A percentile compares a stretch with the other conserved stretches of the same genome.
phyloP scores from a whole-genome alignment of 2,329 filamentous ascomycete species.

The Phyllosticta capitalensis region DNA sequence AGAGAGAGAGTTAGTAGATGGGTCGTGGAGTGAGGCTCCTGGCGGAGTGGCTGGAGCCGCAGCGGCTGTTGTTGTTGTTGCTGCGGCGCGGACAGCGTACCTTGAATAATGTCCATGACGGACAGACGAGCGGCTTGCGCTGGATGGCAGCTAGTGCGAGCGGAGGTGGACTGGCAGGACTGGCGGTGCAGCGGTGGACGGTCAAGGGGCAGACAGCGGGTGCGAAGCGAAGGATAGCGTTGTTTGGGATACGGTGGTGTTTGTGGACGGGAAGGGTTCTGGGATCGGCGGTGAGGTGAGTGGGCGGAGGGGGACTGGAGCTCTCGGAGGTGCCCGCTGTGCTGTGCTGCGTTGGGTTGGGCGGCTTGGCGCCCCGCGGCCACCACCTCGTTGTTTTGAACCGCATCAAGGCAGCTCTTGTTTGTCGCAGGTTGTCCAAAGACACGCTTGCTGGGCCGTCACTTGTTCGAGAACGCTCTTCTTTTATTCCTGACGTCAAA shows the following conservation, averaged over 20 bases:
- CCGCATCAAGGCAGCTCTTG: background rate
- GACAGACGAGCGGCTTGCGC: no score
- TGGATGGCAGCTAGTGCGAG: background rate
- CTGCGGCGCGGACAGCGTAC: background rate
- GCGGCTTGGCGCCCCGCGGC: background rate
- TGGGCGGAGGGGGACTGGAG: background rate
- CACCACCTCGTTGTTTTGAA: no score
- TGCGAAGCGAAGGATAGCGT: background rate
- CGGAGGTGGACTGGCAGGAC: background rate
- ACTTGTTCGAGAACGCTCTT: background rate
- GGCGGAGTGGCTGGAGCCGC: no score
- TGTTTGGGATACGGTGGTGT: constrained; percentile 4
- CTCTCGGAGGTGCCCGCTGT: no score
- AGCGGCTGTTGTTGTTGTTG: background rate
- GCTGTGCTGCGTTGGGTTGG: no score
- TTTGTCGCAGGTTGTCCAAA: background rate
- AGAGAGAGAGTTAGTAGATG: background rate
- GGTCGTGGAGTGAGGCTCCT: background rate
- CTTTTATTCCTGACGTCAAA: background rate
- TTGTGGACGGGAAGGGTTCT: constrained; percentile 1
- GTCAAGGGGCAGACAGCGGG: background rate
- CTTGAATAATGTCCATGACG: constrained; percentile 15
- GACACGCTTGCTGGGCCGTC: background rate
- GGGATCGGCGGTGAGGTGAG: constrained; percentile 8
- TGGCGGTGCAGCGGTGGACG: background rate